Evolutionary conservation across 2,329 filamentous ascomycete genomes (phyloP), one percentile per base, ranked within the genome.

Genomic region (Polychaeton citri): DNA sequence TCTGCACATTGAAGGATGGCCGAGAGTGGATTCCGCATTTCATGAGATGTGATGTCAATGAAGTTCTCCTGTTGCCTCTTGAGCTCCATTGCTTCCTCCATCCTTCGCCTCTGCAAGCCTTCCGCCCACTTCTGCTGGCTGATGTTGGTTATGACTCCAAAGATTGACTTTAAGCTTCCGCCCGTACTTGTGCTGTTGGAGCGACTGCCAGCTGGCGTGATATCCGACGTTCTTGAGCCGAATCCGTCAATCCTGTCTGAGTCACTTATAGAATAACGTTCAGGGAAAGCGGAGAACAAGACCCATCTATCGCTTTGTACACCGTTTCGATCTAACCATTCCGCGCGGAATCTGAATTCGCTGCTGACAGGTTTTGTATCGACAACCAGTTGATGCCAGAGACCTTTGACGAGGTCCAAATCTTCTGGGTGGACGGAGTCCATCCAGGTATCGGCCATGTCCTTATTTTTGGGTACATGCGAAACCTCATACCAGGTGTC

Each of bases 101-200:
- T 79, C 39, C 82, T 76, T 31, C 77, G 71, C 48, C 73, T 83
- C 55, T 92, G 82, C 21, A 85, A 75, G 32, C 79, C 76, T 56
- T 92, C 84, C 1, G 84, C 83, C 67, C 47, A 51, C 24, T 57
- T 57, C 32, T 50, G 48, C 16, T 47, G 46, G 13, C 80, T 85
- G 44, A 93, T 92, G 50, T 92, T 83, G 0, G 83, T 88, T 35
- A 92, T 79, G 50, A 77, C 81, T 35, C 81, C 81, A 47, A 87
- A 86, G 2, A 86, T 78, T 42, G 77, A 75, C 60, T 83, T 83
- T 35, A 86, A 66, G 19, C 64, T 62, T 3, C 79, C 80, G n/a
- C n/a, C n/a, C n/a, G n/a, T n/a, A n/a, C n/a, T n/a, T n/a, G n/a
- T n/a, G n/a, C n/a, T n/a, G 7, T 28, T 28, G 7, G 12, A 9